These are phyloP conservation scores for Lecanicillium sp. DNA, from an alignment of 2,329 filamentous ascomycete genomes.

Conservation along the genomic window DNA sequence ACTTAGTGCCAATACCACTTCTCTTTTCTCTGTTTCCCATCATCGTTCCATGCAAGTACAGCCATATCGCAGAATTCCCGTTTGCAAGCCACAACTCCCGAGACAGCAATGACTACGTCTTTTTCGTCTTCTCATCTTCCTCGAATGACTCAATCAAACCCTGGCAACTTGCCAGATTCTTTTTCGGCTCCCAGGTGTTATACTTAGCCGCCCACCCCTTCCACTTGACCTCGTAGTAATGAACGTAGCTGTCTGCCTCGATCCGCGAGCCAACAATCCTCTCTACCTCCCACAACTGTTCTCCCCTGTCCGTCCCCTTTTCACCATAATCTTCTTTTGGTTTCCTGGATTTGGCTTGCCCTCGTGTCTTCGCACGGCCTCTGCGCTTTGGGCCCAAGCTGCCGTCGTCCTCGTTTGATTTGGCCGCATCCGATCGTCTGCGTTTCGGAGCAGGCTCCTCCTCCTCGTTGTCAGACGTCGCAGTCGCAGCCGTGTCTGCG, in stretches of 20 bases:
- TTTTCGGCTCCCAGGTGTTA: conserved; percentile 50
- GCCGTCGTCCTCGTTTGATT: background rate
- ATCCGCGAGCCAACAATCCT: conserved; percentile 36
- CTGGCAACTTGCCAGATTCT: conserved; percentile 36
- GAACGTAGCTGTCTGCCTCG: conserved; percentile 30
- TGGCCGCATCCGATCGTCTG: background rate
- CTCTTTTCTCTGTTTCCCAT: background rate
- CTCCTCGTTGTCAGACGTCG: background rate
- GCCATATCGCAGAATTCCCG: too few species aligned
- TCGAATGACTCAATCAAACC: conserved; percentile 29
- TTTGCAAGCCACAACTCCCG: too few species aligned
- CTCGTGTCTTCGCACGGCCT: background rate
- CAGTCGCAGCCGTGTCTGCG: background rate
- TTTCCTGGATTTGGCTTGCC: background rate
- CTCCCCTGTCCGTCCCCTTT: conserved; percentile 12
- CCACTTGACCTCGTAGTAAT: conserved; percentile 49
- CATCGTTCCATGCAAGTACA: background rate
- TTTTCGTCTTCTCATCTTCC: background rate
- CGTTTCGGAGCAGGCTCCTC: background rate
- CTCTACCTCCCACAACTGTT: conserved; percentile 42
- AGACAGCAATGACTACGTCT: too few species aligned
- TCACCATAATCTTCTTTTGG: too few species aligned
- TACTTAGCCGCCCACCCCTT: conserved; percentile 36
- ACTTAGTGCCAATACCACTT: too few species aligned
- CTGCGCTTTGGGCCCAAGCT: background rate